Conservation (phyloP, 2,329 filamentous ascomycete genomes). For the Fusarium clavum region DNA sequence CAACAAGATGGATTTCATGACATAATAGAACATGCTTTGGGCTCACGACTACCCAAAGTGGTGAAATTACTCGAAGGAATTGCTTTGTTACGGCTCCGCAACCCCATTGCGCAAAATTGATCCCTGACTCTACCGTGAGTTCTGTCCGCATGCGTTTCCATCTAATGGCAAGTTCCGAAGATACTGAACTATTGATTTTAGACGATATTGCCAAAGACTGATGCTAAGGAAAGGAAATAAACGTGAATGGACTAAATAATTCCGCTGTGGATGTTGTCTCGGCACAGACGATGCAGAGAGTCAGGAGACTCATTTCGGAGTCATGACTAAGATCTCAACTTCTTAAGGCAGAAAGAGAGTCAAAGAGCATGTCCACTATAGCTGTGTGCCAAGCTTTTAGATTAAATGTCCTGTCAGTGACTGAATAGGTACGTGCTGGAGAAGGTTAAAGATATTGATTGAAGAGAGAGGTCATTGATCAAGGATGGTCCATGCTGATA, state of each 20-base stretch:
- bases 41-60: neutral
- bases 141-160: neutral
- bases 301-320: neutral
- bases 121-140: neutral
- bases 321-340: neutral
- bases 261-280: constrained; percentile 1
- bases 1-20: neutral
- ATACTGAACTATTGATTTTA: neutral
- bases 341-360: neutral
- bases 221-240: neutral
- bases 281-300: neutral
- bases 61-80: neutral
- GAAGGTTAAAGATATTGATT: constrained; percentile 8
- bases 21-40: neutral
- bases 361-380: neutral
- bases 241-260: neutral
- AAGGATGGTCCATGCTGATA: constrained; percentile 22
- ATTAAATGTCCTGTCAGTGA: neutral
- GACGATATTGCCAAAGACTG: neutral
- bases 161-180: neutral
- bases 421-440: neutral
- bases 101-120: neutral
- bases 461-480: constrained; percentile 5
- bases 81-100: neutral
- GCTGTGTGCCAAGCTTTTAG: neutral